Evolutionary conservation across 148 eudicot species (phyloP), one percentile per base, ranked within the genome.

Genomic region (Pharnaceum exiguum): DNA sequence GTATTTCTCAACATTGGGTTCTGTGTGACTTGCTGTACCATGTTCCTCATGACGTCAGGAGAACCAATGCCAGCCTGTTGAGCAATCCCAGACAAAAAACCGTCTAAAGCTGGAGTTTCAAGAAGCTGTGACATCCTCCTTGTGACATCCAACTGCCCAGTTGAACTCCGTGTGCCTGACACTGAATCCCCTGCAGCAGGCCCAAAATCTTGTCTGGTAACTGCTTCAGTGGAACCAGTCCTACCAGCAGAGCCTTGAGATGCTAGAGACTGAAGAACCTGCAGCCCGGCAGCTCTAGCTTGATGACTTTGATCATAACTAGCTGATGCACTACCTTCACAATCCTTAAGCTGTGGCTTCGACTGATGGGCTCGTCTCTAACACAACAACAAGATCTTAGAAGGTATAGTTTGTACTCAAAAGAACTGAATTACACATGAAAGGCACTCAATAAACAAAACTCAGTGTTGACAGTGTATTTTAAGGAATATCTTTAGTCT

Each of bases 1-100:
- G 99, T 85, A 53, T 79, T 88, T 81, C 74, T 79, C 89, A 86
- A 81, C 17, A 72, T 89, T 22, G 99, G 96, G 67, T 69, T 82
- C 69, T 83, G 95, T 29, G 91, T 85, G 33, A 93, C 67, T 51
- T 86, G 95, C 57, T 80, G 83, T 62, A 88, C 50, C 96, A 93
- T 88, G 49, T 80, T 86, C 66, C 90, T 79, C 68, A 93, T 65
- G 49, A 63, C 80, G 79, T 87, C 83, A 19, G 90, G 84, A 22
- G 98, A 88, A 44, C 91, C 97, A 59, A 81, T 68, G 27, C 98
- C 96, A 7, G 95, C 65, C 55, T 88, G 98, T 57, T 75, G 79
- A 65, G 96, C 86, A 51, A 93, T 83, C 59, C 96, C 96, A 51
- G 90, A 66, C 18, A 91, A 60, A 46, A 91, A 58, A 57, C 88